Conservation (phyloP, 2,329 filamentous ascomycete species). For the Aspergillus floridensis region DNA sequence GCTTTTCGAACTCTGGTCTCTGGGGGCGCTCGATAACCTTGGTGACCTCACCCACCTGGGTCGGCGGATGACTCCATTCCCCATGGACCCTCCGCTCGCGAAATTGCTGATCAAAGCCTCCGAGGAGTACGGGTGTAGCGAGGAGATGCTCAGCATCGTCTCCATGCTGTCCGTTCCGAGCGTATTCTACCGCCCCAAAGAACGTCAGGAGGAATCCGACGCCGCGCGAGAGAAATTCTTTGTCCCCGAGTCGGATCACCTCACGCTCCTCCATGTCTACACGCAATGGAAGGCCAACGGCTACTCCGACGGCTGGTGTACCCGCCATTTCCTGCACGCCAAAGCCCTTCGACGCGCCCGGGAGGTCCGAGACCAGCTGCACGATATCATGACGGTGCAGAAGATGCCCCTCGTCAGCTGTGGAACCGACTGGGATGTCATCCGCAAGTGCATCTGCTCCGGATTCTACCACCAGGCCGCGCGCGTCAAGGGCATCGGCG, state of each 20-base stretch:
- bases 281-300: slow-evolving; percentile 92
- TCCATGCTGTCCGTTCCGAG: slow-evolving; percentile 96
- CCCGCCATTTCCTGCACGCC: slow-evolving; percentile 89
- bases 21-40: slow-evolving; percentile 89
- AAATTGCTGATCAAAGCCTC: slow-evolving; percentile 92
- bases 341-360: slow-evolving; percentile 88
- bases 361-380: slow-evolving; percentile 89
- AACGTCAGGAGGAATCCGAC: slow-evolving; percentile 94
- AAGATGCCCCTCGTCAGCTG: slow-evolving; percentile 85
- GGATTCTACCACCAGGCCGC: slow-evolving; percentile 98
- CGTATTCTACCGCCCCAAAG: slow-evolving; percentile 95
- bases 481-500: slow-evolving; percentile 91
- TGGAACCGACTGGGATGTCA: slow-evolving; percentile 94
- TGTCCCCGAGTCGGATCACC: slow-evolving; percentile 93
- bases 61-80: slow-evolving; percentile 92
- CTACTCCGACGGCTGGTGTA: slow-evolving; percentile 86
- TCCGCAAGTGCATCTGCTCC: slow-evolving; percentile 93
- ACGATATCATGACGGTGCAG: slow-evolving; percentile 91
- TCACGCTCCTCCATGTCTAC: slow-evolving; percentile 94
- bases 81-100: slow-evolving; percentile 93
- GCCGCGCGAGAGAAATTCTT: slow-evolving; percentile 96
- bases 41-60: slow-evolving; percentile 87
- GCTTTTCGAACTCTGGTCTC: slow-evolving; percentile 94
- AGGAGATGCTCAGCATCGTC: slow-evolving; percentile 98
- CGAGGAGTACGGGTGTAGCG: slow-evolving; percentile 84